Base-by-base conservation (phyloP, 257 asterid species). In the Ajuga chamaepitys region DNA sequence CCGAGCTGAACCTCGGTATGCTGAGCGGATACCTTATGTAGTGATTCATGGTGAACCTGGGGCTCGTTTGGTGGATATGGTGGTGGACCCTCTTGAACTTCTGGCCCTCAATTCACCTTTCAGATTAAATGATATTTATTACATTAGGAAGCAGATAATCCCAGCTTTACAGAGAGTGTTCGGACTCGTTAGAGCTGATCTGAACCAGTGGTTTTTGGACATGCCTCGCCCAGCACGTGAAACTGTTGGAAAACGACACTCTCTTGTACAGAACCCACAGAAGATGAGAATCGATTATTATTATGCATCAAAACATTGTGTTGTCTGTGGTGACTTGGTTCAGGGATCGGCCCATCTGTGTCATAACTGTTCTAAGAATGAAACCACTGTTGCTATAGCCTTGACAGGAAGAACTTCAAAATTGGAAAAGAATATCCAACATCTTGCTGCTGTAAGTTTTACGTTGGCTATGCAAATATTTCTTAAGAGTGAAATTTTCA, bases 11-110 rank as follows among this genome's bases (percentile, higher is more conserved):
- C 97, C 97, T 66, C 87, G 95, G 48, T 93, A 93, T 76, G 98
- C 91, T 45, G 97, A 89, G 80, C 82, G 98, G 71, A 79, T 93
- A 61, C 98, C 97, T 59, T 93, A 93, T 64, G 88, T 89, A 14
- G 97, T 89, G 44, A 87, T 93, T 54, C 97, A 93, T 35, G 97
- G 97, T 65, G 96, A 92, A 67, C 98, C 98, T 0, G 98, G 98
- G 63, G 87, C 94, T 40, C 95, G 96, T 70, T 75, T 93, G 69
- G 83, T 76, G 68, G 98, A 93, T 74, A 83, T 89, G 86, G 98
- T 93, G 70, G 89, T 89, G 75, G 93, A 89, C 66, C 98, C 98
- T 52, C 77, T 79, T 48, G 94, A 89, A 40, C 82, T 89, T 62
- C 74, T 93, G 50, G 80, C 83, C 16, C 47, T 89, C 32, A 83